Evolutionary conservation across 1,284 basidiomycete genomes (phyloP).

Genomic region (Pseudomicrostroma phylloplanum): DNA sequence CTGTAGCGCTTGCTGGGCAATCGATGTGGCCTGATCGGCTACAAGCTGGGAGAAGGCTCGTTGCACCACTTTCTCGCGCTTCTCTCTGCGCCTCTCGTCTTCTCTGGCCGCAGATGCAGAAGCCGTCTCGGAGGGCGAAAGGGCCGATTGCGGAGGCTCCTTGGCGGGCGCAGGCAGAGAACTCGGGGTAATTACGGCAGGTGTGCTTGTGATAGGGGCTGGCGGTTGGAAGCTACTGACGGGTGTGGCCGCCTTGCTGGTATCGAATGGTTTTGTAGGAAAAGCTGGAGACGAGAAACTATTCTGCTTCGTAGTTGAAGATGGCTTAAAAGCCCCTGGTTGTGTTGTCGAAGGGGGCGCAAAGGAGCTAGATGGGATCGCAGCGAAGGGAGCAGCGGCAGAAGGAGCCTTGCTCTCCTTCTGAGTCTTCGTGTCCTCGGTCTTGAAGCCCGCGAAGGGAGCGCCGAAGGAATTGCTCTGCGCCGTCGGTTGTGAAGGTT

Average conservation of each 20-base stretch:
- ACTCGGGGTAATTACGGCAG: not conserved
- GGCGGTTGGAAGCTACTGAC: not conserved
- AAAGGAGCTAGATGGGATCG: too few relatives aligned
- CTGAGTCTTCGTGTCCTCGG: too few relatives aligned
- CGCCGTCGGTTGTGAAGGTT: too few relatives aligned
- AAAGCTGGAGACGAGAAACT: not conserved
- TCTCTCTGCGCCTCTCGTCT: not conserved
- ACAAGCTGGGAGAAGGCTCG: not conserved
- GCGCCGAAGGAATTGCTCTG: too few relatives aligned
- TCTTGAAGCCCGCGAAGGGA: too few relatives aligned
- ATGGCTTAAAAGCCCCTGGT: not conserved
- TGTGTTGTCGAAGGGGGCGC: not conserved
- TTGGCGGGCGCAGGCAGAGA: not conserved
- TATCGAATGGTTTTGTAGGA: not conserved
- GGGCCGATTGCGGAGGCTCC: not conserved
- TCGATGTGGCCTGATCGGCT: constrained; percentile 15
- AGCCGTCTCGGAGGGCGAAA: not conserved
- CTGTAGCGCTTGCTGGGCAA: constrained; percentile 11
- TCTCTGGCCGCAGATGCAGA: not conserved
- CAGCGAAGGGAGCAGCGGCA: too few relatives aligned
- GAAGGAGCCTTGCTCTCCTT: too few relatives aligned
- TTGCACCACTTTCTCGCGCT: not conserved
- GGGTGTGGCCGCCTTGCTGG: not conserved
- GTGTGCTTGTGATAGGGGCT: not conserved
- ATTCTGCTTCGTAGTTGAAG: not conserved